Evolutionary conservation across 306 rosid genomes (phyloP).

Genomic region (Castanopsis chinensis): DNA sequence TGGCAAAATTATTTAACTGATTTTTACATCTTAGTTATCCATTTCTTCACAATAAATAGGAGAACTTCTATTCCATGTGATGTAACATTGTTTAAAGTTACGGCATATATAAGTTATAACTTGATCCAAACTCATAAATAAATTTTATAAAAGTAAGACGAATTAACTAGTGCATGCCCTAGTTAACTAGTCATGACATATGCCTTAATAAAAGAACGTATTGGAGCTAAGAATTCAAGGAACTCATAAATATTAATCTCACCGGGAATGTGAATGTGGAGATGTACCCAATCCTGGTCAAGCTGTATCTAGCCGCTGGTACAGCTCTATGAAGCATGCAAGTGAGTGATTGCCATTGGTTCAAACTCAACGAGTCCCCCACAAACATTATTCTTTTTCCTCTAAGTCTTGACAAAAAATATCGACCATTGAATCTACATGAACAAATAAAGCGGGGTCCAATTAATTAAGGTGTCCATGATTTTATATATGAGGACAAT

Average conservation of each 20-base stretch:
- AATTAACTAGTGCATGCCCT: neutral
- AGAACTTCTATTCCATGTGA: no score
- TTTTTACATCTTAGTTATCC: no score
- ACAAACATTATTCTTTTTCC: constrained; percentile 57
- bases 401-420: constrained; percentile 38
- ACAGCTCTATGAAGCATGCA: constrained; percentile 48
- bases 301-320: constrained; percentile 34
- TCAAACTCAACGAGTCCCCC: constrained; percentile 64
- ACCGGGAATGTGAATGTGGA: constrained; percentile 51
- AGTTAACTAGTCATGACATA: neutral
- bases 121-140: no score
- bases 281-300: constrained; percentile 16
- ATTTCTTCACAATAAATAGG: no score
- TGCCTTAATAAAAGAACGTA: no score
- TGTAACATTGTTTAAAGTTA: no score
- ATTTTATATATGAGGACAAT: neutral
- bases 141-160: no score
- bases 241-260: neutral
- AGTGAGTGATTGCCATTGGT: constrained; percentile 71
- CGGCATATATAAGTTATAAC: no score
- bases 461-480: neutral
- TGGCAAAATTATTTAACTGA: no score
- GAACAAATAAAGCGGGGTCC: neutral
- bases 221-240: no score
- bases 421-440: constrained; percentile 47